Base-by-base conservation (phyloP, 257 asterid species). In the Rauvolfia tetraphylla region DNA sequence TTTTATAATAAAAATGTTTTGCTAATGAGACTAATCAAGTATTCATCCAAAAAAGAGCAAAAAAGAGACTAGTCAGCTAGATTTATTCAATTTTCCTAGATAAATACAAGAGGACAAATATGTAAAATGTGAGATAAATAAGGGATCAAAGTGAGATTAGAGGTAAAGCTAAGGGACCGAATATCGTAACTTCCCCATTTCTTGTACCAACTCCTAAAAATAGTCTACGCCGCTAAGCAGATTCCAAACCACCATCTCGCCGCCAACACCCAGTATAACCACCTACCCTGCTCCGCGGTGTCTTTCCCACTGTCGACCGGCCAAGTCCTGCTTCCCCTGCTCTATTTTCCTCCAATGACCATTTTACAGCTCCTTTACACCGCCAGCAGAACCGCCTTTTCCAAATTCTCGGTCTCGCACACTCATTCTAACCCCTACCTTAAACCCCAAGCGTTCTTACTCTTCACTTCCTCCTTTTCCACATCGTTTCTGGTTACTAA, bases 401-500 rank as follows among this genome's bases (percentile, higher is more conserved):
- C 56, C n/a, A 57, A 56, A 58, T 20, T 70, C 49, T 25, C 44
- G 25, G 20, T 8, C 54, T 62, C 38, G 31, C 36, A 23, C 22
- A 13, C 75, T 71, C 74, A 63, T 65, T 36, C n/a, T 41, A 78
- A 72, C 83, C 84, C 82, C 66, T 68, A 15, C 74, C n/a, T 79
- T 17, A 80, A 80, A 49, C 84, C 83, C 76, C 74, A 22, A 56
- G 5, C 57, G 33, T 67, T 85, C 71, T 12, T 77, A 81, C 44
- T 65, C 56, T 70, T 71, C 68, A 36, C 63, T 61, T 76, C 88
- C 81, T 80, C 79, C 63, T 88, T 86, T 83, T 92, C 96, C 81
- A 90, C 97, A 61, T 91, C 98, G 38, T 95, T 95, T 80, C 90
- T 95, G 80, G 77, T 87, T 75, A 95, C 99, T 12, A 92, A 95